Base-by-base conservation (phyloP, 73 alveolate genomes). In the Paraurostyla sp. region DNA sequence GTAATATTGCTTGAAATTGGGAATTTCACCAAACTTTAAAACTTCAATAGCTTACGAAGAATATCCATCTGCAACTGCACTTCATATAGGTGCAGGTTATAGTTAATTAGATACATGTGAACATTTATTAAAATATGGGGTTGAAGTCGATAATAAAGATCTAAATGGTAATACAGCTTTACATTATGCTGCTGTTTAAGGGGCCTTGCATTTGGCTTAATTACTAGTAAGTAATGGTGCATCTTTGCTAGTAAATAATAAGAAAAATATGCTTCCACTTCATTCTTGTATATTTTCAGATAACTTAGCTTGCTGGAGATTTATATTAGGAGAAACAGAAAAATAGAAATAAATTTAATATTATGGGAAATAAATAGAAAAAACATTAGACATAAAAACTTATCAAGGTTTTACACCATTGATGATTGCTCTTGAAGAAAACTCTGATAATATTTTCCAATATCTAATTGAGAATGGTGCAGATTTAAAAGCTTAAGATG, bases 171-270 rank as follows among this genome's bases (percentile, higher is more conserved):
- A 89, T 40, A 81, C 95, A 32, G 87, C 95, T 18, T 52, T 89
- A 0, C 95, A 89, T 52, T 58, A 82, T 81, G 95, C 92, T 33
- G 95, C 95, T 43, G 88, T 80, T 27, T 71, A 45, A 30, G 95
- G 95, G 0, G 85, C 83, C 23, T 29, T 81, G 20, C 46, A 45
- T 11, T 30, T 82, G 6, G 54, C 68, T 9, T 35, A 89, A 32
- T 33, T 57, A 20, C 32, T 89, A 40, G 50, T 50, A 25, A 49
- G 20, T 20, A 33, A 36, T 16, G 76, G 76, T 32, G 92, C 87
- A 0, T 57, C 60, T 38, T 22, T 48, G 15, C 23, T 29, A 9
- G 43, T 89, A n/a, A 22, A 7, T 0, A 89, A 89, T 54, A 89
- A 89, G 52, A 65, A 73, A 30, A 1, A 20, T 0, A 25, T 57